A percentile compares a stretch with the other conserved stretches of the same genome.
Conservation (phyloP, 805 yeast species). For the Ogataea paraovalis region DNA sequence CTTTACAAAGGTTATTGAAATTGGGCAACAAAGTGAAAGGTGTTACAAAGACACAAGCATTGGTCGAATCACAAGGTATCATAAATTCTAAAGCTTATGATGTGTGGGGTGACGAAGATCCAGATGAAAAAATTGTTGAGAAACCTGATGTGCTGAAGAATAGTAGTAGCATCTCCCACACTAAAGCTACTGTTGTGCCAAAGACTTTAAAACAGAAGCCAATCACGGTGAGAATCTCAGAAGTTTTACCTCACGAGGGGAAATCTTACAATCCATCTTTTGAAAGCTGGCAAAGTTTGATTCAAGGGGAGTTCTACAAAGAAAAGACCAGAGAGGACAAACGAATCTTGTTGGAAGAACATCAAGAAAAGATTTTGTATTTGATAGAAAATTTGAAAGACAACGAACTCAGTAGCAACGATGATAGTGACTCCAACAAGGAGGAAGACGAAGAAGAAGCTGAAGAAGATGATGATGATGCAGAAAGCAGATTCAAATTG, state of each 20-base stretch:
- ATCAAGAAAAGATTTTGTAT: slow-evolving; percentile 58
- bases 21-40: slow-evolving; percentile 71
- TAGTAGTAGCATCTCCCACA: slow-evolving; percentile 37
- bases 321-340: slow-evolving; percentile 68
- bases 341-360: slow-evolving; percentile 56
- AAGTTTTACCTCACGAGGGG: slow-evolving; percentile 70
- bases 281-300: slow-evolving; percentile 74
- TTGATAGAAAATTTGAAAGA: slow-evolving; percentile 62
- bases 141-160: slow-evolving; percentile 37
- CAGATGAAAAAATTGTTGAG: slow-evolving; percentile 17
- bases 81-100: slow-evolving; percentile 50
- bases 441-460: slow-evolving; percentile 34
- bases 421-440: slow-evolving; percentile 35
- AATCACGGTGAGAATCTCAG: slow-evolving; percentile 47
- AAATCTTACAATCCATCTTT: slow-evolving; percentile 89
- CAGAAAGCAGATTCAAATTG: slow-evolving; percentile 36
- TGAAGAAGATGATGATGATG: slow-evolving; percentile 32
- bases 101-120: slow-evolving; percentile 57
- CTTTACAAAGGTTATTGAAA: slow-evolving; percentile 62
- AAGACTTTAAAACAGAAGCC: slow-evolving; percentile 51
- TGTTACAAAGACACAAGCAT: slow-evolving; percentile 46
- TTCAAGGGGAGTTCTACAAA: slow-evolving; percentile 58
- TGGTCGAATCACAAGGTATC: slow-evolving; percentile 62
- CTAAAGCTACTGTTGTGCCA: slow-evolving; percentile 53
- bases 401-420: slow-evolving; percentile 45